Evolutionary conservation across 805 yeast genomes (phyloP).

Genomic region (Candida maesae): DNA sequence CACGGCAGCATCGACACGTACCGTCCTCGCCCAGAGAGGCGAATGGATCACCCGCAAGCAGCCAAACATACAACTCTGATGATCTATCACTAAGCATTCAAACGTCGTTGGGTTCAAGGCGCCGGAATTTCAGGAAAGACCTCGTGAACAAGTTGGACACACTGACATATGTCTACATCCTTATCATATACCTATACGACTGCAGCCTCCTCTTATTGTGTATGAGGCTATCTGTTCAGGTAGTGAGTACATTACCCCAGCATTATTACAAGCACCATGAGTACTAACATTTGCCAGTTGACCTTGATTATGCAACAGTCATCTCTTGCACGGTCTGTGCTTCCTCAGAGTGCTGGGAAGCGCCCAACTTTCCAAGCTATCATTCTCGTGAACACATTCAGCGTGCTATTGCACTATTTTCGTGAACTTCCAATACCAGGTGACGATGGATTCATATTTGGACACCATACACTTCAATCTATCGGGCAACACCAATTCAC

Average conservation of each 20-base stretch:
- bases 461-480: constrained; percentile 25
- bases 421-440: constrained; percentile 23
- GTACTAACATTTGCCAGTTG: constrained; percentile 3
- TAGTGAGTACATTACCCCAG: constrained; percentile 8
- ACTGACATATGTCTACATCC: constrained; percentile 9
- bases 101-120: constrained; percentile 17
- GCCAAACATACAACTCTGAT: neutral
- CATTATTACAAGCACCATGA: neutral
- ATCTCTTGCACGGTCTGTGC: constrained; percentile 4
- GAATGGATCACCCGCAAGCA: neutral
- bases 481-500: constrained; percentile 24
- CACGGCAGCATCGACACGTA: neutral
- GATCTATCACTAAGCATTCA: constrained; percentile 3
- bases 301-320: constrained; percentile 10
- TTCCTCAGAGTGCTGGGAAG: constrained; percentile 11
- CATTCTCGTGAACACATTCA: constrained; percentile 9
- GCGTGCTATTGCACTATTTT: constrained; percentile 11
- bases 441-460: constrained; percentile 24
- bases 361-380: constrained; percentile 15
- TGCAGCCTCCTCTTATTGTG: constrained; percentile 24
- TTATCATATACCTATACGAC: constrained; percentile 23
- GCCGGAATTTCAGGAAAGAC: constrained; percentile 14
- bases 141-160: constrained; percentile 10
- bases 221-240: constrained; percentile 12
- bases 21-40: neutral